Evolutionary conservation across 2,329 filamentous ascomycete genomes (phyloP), one percentile per base, ranked within the genome.

Genomic region (Paracoccidioides lutzii): DNA sequence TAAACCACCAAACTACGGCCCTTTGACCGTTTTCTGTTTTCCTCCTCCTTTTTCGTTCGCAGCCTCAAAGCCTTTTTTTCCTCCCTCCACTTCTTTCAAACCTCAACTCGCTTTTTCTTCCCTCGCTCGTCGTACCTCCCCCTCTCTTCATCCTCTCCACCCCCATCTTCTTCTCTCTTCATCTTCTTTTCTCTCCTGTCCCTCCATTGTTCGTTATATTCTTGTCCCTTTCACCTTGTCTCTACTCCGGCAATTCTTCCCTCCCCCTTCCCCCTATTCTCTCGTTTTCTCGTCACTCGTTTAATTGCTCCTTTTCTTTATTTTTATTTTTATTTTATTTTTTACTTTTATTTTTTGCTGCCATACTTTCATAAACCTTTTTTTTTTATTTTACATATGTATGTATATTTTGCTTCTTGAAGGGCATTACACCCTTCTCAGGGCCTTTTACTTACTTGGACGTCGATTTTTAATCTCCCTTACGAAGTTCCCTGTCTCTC

Each of bases 361-460:
- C 43, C 35, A n/a, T 45, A 41, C 37, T 48, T 35, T n/a, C 37
- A 33, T 32, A n/a, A n/a, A 42, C 43, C 44, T 14, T 28, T 33
- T 15, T 22, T 10, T 54, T 15, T 14, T 28, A n/a, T 37, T 28
- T 32, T 38, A 53, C 28, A 52, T 52, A 52, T 41, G 32, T 52
- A 28, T 28, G 32, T 53, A 35, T 37, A n/a, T 37, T 22, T 42
- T 30, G n/a, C 35, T 48, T 54, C 38, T 54, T 32, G 35, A 45
- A 14, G 35, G 44, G 28, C 28, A 28, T 49, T 49, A 40, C 30
- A 37, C 15, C 41, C 41, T 15, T 43, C 4, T 42, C 35, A 33
- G 9, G n/a, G 40, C 7, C n/a, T 22, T 54, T 44, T 44, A 85
- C 69, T 57, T 81, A 74, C 1, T 72, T 71, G 54, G 53, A 37